Evolutionary conservation across 768 basidiomycete genomes (phyloP).

Genomic region (Boletus sp.): DNA sequence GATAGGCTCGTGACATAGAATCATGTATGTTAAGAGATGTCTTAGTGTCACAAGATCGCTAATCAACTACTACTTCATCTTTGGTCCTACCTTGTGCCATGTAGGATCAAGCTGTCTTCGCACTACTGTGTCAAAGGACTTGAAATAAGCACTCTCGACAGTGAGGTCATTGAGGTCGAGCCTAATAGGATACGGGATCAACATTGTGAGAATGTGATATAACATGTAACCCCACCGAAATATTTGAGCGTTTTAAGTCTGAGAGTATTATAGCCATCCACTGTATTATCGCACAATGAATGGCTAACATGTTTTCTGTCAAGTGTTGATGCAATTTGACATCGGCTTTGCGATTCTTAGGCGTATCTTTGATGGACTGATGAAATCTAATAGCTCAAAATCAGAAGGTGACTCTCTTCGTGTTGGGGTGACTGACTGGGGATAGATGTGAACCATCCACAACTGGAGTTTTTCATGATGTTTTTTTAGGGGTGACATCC

Average conservation of each 20-base stretch:
- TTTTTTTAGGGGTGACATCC: constrained; percentile 88
- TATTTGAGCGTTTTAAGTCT: constrained; percentile 87
- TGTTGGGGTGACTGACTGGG: constrained; percentile 55
- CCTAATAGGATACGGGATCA: constrained; percentile 41
- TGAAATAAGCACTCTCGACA: constrained; percentile 91
- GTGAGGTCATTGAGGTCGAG: constrained; percentile 92
- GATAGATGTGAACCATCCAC: constrained; percentile 87
- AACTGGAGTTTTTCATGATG: constrained; percentile 93
- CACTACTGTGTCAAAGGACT: constrained; percentile 86
- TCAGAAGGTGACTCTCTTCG: background rate
- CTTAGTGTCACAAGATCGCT: constrained; percentile 83
- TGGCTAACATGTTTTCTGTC: constrained; percentile 85
- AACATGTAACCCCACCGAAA: constrained; percentile 42
- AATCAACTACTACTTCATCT: constrained; percentile 89
- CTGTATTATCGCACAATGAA: constrained; percentile 88
- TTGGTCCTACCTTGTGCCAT: constrained; percentile 95
- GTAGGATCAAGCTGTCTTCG: constrained; percentile 87
- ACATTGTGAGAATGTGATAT: background rate
- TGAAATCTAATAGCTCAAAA: constrained; percentile 68
- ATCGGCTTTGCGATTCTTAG: constrained; percentile 83
- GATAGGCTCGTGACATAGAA: background rate
- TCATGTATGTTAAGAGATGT: constrained; percentile 70
- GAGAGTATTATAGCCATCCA: constrained; percentile 90
- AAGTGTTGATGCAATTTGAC: constrained; percentile 89
- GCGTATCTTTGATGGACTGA: constrained; percentile 76